phyloP scores from a whole-genome alignment of 768 basidiomycete species.

The Lactarius akahatsu region DNA sequence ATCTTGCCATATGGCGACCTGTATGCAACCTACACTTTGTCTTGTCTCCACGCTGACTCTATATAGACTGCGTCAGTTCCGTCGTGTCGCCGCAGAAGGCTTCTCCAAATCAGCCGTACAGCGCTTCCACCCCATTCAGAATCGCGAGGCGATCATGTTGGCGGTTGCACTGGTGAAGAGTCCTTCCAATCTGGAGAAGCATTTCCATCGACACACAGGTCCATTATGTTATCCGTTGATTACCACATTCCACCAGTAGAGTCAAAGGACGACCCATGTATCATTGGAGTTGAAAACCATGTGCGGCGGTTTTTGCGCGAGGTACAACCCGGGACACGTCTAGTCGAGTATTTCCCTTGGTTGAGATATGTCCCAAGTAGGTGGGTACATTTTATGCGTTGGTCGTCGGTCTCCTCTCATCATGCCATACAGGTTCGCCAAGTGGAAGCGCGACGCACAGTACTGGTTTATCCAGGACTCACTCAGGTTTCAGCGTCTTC shows the following conservation, averaged over 20 bases:
- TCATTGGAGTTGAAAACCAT: background rate
- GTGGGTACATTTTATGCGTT: background rate
- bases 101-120: background rate
- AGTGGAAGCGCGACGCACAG: conserved; percentile 23
- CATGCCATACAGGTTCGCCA: background rate
- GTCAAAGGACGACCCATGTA: background rate
- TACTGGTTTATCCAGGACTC: conserved; percentile 20
- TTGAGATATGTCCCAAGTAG: background rate
- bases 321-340: no score
- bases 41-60: background rate
- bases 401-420: background rate
- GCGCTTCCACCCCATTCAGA: background rate
- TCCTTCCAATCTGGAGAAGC: background rate
- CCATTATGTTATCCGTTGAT: background rate
- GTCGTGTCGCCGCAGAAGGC: background rate
- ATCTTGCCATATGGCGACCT: background rate
- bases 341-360: background rate
- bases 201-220: background rate
- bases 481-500: conserved; percentile 15
- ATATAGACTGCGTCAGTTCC: background rate
- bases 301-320: background rate
- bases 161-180: background rate
- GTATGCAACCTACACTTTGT: background rate
- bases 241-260: background rate
- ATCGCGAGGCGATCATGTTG: background rate